Base-by-base conservation (phyloP, 371 early-diverging fungal genomes). In the Saksenaea vasiformis region DNA sequence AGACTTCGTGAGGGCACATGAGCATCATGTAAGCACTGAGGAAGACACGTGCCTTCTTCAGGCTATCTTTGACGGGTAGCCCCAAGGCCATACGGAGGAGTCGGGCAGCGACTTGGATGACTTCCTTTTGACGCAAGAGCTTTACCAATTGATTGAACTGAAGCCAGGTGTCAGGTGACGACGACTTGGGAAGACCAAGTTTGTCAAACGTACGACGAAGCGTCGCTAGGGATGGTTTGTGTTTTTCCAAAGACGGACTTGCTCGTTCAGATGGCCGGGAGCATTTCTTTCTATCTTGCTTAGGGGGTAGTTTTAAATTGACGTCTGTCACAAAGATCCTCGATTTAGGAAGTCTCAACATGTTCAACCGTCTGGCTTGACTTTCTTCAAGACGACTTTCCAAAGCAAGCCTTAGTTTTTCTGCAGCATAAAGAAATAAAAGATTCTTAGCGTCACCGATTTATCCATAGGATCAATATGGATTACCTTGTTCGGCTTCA, bases 11-110 rank as follows among this genome's bases (percentile, higher is more conserved):
- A 4, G 91, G 86, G 60, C 90, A 86, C 37, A 84, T 84, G 43
- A 84, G 78, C 22, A 87, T 86, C 85, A 91, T 85, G 72, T 86
- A 91, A 11, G 88, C 83, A 57, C 81, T 86, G 58, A 91, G 69
- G 26, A 90, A 83, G 14, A 89, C 81, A 47, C 88, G 78, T 8
- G 87, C 79, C 28, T 78, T 73, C 61, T 83, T 84, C 60, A 67
- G 61, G 36, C 74, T 70, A 5, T 74, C 72, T 19, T 68, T 70
- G 47, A 77, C 72, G 10, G 60, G 59, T 44, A 61, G 35, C 9
- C 64, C 64, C n/a, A 77, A 58, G 11, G 71, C 72, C 15, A 72
- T 61, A 38, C 65, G 67, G 19, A 79, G 60, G 14, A 80, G 27
- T 10, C 68, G 73, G 10, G 67, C 61, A n/a, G 76, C 68, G 24